A percentile compares a stretch with the other conserved stretches of the same genome.
phyloP scores from a whole-genome alignment of 306 rosid species.

The Echinosophora koreensis region DNA sequence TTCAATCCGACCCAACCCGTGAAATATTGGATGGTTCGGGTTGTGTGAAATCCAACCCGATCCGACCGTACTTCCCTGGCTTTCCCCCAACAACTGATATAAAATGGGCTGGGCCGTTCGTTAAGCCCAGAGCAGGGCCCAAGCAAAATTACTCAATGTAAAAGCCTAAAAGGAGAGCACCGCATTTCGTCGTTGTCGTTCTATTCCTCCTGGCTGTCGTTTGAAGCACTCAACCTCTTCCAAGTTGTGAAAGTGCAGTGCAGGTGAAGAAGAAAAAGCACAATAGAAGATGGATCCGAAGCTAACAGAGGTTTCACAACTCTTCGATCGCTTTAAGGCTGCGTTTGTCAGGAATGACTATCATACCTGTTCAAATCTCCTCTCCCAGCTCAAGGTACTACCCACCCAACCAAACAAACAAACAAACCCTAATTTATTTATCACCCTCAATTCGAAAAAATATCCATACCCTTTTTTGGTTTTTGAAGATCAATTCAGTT shows the following conservation, averaged over 20 bases:
- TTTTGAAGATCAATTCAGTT: slow-evolving; percentile 22
- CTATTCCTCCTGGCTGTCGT: neutral
- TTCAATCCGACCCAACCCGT: too few species aligned
- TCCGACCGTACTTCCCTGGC: too few species aligned
- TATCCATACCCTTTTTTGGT: neutral
- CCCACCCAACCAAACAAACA: slow-evolving; percentile 44
- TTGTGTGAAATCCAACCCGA: too few species aligned
- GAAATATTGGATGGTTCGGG: too few species aligned
- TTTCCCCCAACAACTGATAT: too few species aligned
- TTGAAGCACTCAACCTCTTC: slow-evolving; percentile 1
- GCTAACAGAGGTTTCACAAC: slow-evolving; percentile 76
- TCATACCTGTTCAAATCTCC: slow-evolving; percentile 55
- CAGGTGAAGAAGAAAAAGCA: neutral
- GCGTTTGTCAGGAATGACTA: slow-evolving; percentile 71
- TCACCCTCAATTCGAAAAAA: neutral
- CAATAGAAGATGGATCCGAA: slow-evolving; percentile 74
- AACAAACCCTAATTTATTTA: slow-evolving; percentile 57
- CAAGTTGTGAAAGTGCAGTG: slow-evolving; percentile 1
- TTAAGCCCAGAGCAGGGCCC: too few species aligned
- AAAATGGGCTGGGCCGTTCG: too few species aligned
- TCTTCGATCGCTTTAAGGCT: slow-evolving; percentile 85
- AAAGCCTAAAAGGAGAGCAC: neutral
- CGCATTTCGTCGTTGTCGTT: neutral
- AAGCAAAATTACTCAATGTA: too few species aligned
- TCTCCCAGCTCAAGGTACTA: slow-evolving; percentile 84